Conservation (phyloP, 179 eudicot genomes). For the Nepenthes alata region DNA sequence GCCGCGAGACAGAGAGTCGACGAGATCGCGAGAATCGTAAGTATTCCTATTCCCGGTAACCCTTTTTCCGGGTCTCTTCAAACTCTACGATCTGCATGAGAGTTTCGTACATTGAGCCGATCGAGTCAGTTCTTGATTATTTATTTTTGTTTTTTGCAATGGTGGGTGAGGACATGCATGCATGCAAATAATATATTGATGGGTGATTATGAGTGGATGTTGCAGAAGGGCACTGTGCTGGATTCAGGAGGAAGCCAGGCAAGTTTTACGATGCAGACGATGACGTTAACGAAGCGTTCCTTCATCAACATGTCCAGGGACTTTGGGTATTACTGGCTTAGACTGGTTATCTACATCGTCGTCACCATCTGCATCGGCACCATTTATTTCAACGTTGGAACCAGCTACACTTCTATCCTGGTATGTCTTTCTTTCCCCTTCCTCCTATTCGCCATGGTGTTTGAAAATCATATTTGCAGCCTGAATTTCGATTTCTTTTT, state of each 20-base stretch:
- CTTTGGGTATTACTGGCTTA: slow-evolving; percentile 95
- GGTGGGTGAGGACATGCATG: background rate
- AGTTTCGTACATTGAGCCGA: too few species aligned
- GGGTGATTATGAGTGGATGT: background rate
- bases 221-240: slow-evolving; percentile 90
- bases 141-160: background rate
- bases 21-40: slow-evolving; percentile 65
- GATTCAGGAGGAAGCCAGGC: slow-evolving; percentile 97
- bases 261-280: slow-evolving; percentile 60
- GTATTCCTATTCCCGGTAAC: slow-evolving; percentile 1
- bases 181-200: background rate
- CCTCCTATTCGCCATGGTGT: background rate
- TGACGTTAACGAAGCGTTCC: slow-evolving; percentile 63
- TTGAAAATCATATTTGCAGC: background rate
- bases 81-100: too few species aligned
- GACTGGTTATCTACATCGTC: slow-evolving; percentile 78
- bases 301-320: slow-evolving; percentile 95
- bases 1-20: slow-evolving; percentile 65
- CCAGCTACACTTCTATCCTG: slow-evolving; percentile 75
- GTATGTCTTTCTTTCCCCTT: slow-evolving; percentile 20
- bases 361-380: slow-evolving; percentile 92
- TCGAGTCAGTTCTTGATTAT: background rate
- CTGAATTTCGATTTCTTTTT: too few species aligned
- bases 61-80: background rate
- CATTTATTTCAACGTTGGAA: slow-evolving; percentile 77